Base-by-base conservation (phyloP, 176 grass and related monocot species). In the Raddia distichophylla region DNA sequence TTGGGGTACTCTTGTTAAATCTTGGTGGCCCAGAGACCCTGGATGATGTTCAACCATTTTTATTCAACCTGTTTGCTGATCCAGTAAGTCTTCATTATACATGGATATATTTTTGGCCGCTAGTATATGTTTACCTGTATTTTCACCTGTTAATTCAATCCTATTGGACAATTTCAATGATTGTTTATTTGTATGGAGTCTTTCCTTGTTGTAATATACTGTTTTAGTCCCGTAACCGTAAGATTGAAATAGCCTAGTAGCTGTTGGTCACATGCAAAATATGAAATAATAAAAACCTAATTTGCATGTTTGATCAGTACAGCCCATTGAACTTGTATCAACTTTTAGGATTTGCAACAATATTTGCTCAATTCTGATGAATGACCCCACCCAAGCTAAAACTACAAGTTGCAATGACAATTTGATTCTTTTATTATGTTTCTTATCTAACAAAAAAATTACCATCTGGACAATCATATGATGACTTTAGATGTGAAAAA, bases 51-150 rank as follows among this genome's bases (percentile, higher is more conserved):
- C 96, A 99, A 48, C 96, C 96, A 59, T 99, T 99, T 81, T 62
- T 99, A 18, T 99, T 90, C 91, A 99, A 99, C 79, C 78, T 99
- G 37, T 99, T 99, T 85, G 93, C 91, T 58, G 96, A 99, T 86
- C 89, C 96, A 40, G 96, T 99, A 87, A 60, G 85, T 85, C 37
- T 77, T 69, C 43, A 58, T 79, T 51, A 20, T 54, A 58, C 5
- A 45, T 86, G 59, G 46, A 64, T 49, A 47, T 53, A 12, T 12
- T 61, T 81, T 72, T 76, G 8, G 27, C 2, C 73, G 4, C 17
- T 18, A 48, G 2, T 63, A 69, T 3, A 27, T 40, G 59, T 78
- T 85, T 5, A 60, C 37, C 0, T 82, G 55, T 73, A 76, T 77
- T 27, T 27, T 27, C 27, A 27, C 5, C 49, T 74, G 32, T 70